Evolutionary conservation across 2,329 filamentous ascomycete genomes (phyloP).

Genomic region (Fusarium temperatum): DNA sequence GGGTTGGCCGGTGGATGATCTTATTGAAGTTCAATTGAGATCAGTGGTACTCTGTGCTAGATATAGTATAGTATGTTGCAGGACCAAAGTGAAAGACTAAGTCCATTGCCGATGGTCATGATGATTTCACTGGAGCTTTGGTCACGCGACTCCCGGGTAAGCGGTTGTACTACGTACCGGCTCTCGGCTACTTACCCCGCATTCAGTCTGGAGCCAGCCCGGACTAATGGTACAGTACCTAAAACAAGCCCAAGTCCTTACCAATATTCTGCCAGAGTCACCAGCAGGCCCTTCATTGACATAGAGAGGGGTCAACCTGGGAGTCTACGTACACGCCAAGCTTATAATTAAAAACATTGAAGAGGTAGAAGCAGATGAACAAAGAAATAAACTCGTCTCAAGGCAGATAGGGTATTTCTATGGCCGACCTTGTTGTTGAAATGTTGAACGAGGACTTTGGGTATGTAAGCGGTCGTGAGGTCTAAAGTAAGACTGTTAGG

Average conservation of each 20-base stretch:
- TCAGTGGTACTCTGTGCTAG: background rate
- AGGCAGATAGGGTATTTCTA: too few species aligned
- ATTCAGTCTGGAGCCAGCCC: background rate
- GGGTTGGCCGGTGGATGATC: fast-evolving
- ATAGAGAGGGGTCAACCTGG: too few species aligned
- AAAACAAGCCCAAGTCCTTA: background rate
- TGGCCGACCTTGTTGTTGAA: too few species aligned
- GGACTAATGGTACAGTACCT: background rate
- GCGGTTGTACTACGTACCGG: background rate
- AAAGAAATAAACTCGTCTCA: too few species aligned
- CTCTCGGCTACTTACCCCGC: background rate
- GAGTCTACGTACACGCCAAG: too few species aligned
- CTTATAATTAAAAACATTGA: too few species aligned
- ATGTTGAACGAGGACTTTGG: too few species aligned
- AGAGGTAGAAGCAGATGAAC: too few species aligned
- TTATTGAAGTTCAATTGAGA: fast-evolving
- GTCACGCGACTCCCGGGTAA: background rate
- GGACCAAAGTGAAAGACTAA: background rate
- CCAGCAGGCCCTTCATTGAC: too few species aligned
- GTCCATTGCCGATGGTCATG: background rate
- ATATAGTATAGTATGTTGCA: background rate
- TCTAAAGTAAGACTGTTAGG: too few species aligned
- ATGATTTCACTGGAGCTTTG: background rate
- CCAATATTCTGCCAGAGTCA: background rate
- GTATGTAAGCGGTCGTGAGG: too few species aligned